Percentiles rank a stretch among this genome's conserved stretches.
phyloP scores from a whole-genome alignment of 345 rosid genomes.

The Eucalyptus rudis region DNA sequence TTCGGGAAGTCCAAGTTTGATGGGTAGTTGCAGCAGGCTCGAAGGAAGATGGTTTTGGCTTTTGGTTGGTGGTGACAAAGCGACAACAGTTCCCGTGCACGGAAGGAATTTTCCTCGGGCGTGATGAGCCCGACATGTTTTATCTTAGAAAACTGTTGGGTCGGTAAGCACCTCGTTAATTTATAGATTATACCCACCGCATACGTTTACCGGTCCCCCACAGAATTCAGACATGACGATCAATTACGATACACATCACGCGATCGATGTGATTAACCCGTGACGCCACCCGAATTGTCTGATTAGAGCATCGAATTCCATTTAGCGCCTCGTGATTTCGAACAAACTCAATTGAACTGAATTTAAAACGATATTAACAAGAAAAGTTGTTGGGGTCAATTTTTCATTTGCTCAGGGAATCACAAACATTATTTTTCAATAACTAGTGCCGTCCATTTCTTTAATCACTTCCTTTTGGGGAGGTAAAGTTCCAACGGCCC shows the following conservation, averaged over 20 bases:
- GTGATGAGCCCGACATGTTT: neutral
- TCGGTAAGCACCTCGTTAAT: neutral
- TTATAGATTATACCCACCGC: neutral
- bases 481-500: neutral
- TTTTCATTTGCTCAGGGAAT: neutral
- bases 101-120: neutral
- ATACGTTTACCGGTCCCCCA: neutral
- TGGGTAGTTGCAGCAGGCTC: constrained; percentile 19
- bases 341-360: neutral
- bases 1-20: constrained; percentile 30
- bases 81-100: neutral
- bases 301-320: neutral
- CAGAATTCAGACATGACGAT: neutral
- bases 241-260: neutral
- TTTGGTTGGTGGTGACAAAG: neutral
- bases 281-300: neutral
- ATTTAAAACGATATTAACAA: neutral
- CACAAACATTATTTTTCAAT: neutral
- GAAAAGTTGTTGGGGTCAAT: neutral
- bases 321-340: neutral
- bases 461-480: neutral
- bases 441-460: neutral
- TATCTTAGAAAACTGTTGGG: neutral
- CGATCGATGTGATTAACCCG: neutral
- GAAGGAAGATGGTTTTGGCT: neutral